A percentile compares a stretch with the other conserved stretches of the same genome.
Conservation (phyloP, 805 yeast genomes). For the Blastobotrys parvus region DNA sequence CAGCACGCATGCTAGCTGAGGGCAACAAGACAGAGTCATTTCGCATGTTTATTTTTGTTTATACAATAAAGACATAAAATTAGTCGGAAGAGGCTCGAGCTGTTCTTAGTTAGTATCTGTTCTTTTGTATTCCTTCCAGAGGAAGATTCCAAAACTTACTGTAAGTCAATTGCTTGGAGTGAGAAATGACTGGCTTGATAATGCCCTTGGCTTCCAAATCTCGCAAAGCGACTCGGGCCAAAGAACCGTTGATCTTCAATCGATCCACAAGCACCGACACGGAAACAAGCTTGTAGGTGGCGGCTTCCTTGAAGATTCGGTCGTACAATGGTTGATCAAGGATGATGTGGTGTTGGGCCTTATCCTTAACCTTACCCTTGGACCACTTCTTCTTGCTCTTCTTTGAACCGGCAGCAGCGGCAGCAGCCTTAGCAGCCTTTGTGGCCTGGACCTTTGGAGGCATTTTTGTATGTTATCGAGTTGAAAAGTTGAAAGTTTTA, state of each 20-base stretch:
- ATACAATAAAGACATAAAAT: conserved; percentile 2
- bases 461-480: conserved; percentile 45
- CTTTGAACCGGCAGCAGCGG: conserved; percentile 99
- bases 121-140: not conserved
- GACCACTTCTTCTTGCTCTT: conserved; percentile 99
- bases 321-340: conserved; percentile 98
- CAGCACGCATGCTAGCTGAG: no score
- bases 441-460: conserved; percentile 99
- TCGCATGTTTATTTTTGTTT: not conserved
- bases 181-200: conserved; percentile 88
- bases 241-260: conserved; percentile 97
- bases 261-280: conserved; percentile 98
- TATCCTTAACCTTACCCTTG: conserved; percentile 99
- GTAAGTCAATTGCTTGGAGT: conserved; percentile 96
- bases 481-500: no score
- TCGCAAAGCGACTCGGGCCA: conserved; percentile 96
- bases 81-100: conserved; percentile 16
- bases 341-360: conserved; percentile 96
- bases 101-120: not conserved
- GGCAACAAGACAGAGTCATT: no score
- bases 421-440: conserved; percentile 99
- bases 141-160: conserved; percentile 35
- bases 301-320: conserved; percentile 98
- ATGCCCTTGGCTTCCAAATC: conserved; percentile 93
- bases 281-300: conserved; percentile 97